phyloP scores from a whole-genome alignment of 208 protist species.

The Sergeia podlipaevii region DNA sequence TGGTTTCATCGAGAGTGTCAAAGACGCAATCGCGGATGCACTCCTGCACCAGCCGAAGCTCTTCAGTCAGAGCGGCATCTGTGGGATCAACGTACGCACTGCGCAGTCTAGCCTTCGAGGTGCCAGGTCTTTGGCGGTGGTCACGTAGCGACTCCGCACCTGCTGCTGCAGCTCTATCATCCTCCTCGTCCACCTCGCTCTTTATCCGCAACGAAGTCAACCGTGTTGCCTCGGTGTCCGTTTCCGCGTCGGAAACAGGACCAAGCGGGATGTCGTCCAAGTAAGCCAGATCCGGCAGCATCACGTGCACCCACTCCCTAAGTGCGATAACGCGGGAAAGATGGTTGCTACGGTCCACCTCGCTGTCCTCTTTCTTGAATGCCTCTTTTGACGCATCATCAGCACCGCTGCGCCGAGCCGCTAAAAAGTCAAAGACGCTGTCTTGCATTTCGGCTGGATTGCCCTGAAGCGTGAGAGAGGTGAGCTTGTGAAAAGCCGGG shows the following conservation, averaged over 20 bases:
- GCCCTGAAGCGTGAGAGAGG: slow-evolving; percentile 53
- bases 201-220: too few relatives aligned
- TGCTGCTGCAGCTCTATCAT: not conserved
- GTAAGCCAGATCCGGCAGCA: slow-evolving; percentile 62
- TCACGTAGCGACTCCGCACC: slow-evolving; percentile 1
- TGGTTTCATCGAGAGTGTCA: slow-evolving; percentile 43
- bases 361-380: not conserved
- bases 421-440: not conserved
- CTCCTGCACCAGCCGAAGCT: slow-evolving; percentile 69
- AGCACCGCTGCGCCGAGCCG: slow-evolving; percentile 14
- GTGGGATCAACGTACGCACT: slow-evolving; percentile 55
- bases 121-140: not conserved
- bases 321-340: slow-evolving; percentile 11
- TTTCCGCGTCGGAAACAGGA: slow-evolving; percentile 10
- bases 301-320: slow-evolving; percentile 29
- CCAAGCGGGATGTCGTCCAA: slow-evolving; percentile 43
- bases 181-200: slow-evolving; percentile 9
- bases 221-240: not conserved
- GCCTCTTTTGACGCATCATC: too few relatives aligned
- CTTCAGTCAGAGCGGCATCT: slow-evolving; percentile 47
- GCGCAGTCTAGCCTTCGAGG: not conserved
- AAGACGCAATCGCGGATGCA: slow-evolving; percentile 64
- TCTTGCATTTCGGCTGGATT: slow-evolving; percentile 43
- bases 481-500: slow-evolving; percentile 34
- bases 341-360: slow-evolving; percentile 1